Percentiles rank a stretch among this genome's conserved stretches.
Evolutionary conservation across 1,284 basidiomycete species (phyloP).

Genomic region (Leccinum insolens): DNA sequence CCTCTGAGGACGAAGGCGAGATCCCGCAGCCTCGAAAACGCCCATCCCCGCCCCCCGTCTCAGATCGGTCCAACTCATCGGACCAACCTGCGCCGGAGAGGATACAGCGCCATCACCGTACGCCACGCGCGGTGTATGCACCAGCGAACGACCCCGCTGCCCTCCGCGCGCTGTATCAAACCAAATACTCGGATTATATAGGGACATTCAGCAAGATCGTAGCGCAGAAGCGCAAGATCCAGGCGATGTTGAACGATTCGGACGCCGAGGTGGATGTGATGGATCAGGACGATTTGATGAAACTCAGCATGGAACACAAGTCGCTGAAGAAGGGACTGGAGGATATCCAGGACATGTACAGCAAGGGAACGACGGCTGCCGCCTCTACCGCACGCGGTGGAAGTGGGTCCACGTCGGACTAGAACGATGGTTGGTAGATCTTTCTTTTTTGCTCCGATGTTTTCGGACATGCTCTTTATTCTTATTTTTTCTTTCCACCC

Average conservation of each 20-base stretch:
- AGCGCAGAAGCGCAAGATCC: constrained; percentile 50
- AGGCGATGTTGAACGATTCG: constrained; percentile 38
- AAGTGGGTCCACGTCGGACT: constrained; percentile 14
- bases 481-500: background rate
- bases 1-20: constrained; percentile 61
- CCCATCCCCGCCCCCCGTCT: constrained; percentile 28
- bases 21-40: constrained; percentile 30
- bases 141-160: constrained; percentile 49
- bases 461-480: background rate
- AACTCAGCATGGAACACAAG: constrained; percentile 45
- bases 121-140: constrained; percentile 33
- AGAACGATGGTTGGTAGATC: background rate
- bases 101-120: constrained; percentile 25
- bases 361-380: constrained; percentile 14
- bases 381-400: background rate
- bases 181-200: constrained; percentile 54
- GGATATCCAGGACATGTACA: constrained; percentile 44
- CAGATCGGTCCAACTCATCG: constrained; percentile 34
- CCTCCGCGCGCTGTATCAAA: constrained; percentile 54
- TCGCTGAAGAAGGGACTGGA: constrained; percentile 49
- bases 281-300: constrained; percentile 52
- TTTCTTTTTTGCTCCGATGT: background rate
- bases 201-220: constrained; percentile 46
- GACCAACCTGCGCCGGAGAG: constrained; percentile 26
- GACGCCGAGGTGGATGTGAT: constrained; percentile 46